Evolutionary conservation across 305 asterid species (phyloP).

Genomic region (Euphrasia arctica): DNA sequence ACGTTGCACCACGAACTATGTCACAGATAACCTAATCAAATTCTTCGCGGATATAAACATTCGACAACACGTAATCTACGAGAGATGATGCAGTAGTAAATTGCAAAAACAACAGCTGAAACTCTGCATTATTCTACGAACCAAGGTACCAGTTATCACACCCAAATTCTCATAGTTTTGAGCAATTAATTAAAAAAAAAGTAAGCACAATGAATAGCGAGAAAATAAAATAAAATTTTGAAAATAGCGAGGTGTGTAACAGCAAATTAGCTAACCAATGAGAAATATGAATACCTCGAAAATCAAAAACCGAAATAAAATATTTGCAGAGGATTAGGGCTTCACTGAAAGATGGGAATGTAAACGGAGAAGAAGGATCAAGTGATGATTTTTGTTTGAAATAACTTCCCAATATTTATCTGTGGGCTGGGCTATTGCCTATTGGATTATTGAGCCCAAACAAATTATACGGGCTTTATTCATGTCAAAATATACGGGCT

Average conservation of each 20-base stretch:
- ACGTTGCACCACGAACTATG: neutral
- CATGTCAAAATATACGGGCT: too few species aligned
- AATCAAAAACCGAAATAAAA: neutral
- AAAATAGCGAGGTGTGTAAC: too few species aligned
- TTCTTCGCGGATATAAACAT: neutral
- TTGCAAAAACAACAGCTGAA: neutral
- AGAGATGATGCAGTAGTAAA: constrained; percentile 3
- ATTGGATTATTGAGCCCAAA: too few species aligned
- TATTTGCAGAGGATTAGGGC: constrained; percentile 19
- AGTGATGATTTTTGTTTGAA: too few species aligned
- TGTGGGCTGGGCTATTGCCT: too few species aligned
- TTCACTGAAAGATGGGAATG: constrained; percentile 1
- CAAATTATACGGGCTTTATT: too few species aligned
- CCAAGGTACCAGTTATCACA: neutral
- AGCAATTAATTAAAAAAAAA: neutral
- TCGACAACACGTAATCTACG: neutral
- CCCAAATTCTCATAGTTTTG: neutral
- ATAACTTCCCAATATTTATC: too few species aligned
- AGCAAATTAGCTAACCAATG: neutral
- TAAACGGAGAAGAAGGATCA: neutral
- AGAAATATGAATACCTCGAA: neutral
- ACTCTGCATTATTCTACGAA: neutral
- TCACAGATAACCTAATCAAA: neutral
- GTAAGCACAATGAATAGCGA: neutral
- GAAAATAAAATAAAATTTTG: neutral